phyloP scores from a whole-genome alignment of 2,329 filamentous ascomycete species.

The Cercospora canescens region DNA sequence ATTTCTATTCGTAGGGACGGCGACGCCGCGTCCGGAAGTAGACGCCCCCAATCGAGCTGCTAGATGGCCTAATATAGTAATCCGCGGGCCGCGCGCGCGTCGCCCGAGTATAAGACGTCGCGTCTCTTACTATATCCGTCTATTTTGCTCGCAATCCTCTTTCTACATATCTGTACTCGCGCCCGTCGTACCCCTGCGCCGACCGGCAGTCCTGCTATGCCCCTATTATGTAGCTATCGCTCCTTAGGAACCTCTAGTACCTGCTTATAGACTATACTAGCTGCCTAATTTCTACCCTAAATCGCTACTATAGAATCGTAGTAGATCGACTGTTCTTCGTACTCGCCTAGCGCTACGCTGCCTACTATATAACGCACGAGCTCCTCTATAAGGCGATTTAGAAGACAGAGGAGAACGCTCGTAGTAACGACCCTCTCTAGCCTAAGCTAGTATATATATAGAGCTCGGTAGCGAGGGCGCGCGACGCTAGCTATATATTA shows the following conservation, averaged over 20 bases:
- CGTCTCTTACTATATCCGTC: not conserved
- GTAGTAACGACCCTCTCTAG: not conserved
- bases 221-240: not conserved
- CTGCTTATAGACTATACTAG: not conserved
- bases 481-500: not conserved
- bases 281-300: not conserved
- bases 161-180: not conserved
- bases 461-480: not conserved
- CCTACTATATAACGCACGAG: not conserved
- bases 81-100: not conserved
- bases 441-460: not conserved
- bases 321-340: not conserved
- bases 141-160: constrained; percentile 2
- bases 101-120: not conserved
- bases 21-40: not conserved
- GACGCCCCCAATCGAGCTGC: not conserved
- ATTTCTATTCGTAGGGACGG: no score
- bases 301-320: not conserved
- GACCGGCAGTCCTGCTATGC: not conserved
- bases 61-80: not conserved
- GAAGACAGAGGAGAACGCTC: not conserved
- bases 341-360: not conserved
- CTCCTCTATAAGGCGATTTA: not conserved
- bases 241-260: not conserved
- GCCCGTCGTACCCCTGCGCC: not conserved